Percentiles rank a stretch among this genome's conserved stretches.
Conservation (phyloP, 352 stramenopile species). For the Pythium apleroticum region DNA sequence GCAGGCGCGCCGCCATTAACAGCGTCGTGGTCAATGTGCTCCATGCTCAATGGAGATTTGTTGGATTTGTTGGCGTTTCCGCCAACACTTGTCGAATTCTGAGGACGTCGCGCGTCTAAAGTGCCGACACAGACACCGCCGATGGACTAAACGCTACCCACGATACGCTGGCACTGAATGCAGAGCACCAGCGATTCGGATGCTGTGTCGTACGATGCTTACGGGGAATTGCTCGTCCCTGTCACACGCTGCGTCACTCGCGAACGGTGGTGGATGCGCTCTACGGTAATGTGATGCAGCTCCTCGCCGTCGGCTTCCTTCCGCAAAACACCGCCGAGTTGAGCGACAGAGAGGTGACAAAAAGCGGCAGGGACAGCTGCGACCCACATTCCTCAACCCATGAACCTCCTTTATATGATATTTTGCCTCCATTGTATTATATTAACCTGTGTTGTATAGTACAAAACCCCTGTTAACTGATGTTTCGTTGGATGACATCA, state of each 20-base stretch:
- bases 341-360: neutral
- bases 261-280: neutral
- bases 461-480: neutral
- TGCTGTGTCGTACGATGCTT: too few relatives aligned
- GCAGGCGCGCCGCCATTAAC: neutral
- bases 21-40: neutral
- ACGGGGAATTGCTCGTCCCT: neutral
- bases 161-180: neutral
- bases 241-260: neutral
- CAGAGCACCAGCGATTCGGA: too few relatives aligned
- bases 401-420: neutral
- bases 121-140: too few relatives aligned
- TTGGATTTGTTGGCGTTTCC: neutral
- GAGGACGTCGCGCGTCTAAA: neutral
- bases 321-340: neutral
- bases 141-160: neutral
- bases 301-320: neutral
- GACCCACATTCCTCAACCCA: slow-evolving; percentile 1
- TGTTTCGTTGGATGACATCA: slow-evolving; percentile 7
- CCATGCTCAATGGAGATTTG: neutral
- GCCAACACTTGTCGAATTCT: neutral
- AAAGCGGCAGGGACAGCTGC: neutral
- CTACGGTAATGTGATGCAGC: neutral
- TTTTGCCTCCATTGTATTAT: slow-evolving; percentile 8
- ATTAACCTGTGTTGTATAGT: neutral